These are phyloP conservation scores for Colletotrichum lentis DNA, from an alignment of 2,329 filamentous ascomycete species.

Conservation along the genomic window DNA sequence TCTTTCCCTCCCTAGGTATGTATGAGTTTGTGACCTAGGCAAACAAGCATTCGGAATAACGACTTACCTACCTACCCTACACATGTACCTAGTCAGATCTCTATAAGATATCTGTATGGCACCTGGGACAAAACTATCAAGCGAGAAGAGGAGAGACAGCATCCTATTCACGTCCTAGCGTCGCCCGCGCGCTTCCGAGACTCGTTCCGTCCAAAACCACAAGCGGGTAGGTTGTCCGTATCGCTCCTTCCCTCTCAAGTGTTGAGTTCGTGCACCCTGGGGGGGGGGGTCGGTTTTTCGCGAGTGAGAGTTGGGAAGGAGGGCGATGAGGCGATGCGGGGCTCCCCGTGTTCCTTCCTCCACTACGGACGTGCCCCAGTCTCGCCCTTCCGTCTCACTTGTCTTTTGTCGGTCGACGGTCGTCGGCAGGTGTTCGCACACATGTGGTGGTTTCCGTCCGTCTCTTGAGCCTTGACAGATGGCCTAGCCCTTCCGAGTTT, in stretches of 20 bases:
- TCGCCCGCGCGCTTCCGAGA: constrained; percentile 17
- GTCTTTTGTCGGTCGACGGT: not conserved
- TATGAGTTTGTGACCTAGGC: not conserved
- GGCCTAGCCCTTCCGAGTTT: constrained; percentile 3
- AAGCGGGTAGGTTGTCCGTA: not conserved
- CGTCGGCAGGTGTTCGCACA: no score
- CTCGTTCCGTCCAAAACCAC: constrained; percentile 2
- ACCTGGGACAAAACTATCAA: not conserved
- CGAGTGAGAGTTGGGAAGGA: constrained; percentile 31
- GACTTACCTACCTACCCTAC: no score
- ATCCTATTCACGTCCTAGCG: constrained; percentile 3
- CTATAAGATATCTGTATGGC: not conserved
- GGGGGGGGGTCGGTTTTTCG: constrained; percentile 21
- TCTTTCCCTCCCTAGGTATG: not conserved
- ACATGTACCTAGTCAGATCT: no score
- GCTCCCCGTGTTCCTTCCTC: constrained; percentile 12
- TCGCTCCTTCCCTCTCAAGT: constrained; percentile 34
- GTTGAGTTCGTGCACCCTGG: constrained; percentile 27
- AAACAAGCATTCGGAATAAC: no score
- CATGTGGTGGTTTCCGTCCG: not conserved
- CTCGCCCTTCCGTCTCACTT: not conserved
- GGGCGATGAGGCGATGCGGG: constrained; percentile 32
- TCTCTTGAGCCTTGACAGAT: not conserved
- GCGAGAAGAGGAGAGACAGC: not conserved
- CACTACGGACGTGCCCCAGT: not conserved